Evolutionary conservation across 1,284 basidiomycete genomes (phyloP).

Genomic region (Boletus subluridellus): DNA sequence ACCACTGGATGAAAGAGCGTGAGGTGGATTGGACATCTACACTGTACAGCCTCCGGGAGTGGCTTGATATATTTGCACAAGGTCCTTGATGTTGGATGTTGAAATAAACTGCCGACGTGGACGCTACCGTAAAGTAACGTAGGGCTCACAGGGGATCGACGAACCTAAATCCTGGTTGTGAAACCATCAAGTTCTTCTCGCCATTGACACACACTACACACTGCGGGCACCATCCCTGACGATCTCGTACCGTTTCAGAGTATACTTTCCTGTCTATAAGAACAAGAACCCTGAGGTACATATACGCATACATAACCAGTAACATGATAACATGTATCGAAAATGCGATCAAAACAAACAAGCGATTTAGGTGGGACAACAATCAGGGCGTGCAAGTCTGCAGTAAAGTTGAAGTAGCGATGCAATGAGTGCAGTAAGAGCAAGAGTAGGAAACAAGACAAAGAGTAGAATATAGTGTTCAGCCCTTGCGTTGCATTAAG

Average conservation of each 20-base stretch:
- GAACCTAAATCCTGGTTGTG: background rate
- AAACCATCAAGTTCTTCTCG: background rate
- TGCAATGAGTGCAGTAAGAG: conserved; percentile 1
- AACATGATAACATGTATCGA: conserved; percentile 2
- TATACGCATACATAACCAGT: conserved; percentile 21
- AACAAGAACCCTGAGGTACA: background rate
- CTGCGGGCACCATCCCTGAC: background rate
- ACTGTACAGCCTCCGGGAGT: background rate
- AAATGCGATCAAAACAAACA: conserved; percentile 17
- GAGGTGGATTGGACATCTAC: conserved; percentile 20
- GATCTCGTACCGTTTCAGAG: background rate
- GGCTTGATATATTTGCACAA: background rate
- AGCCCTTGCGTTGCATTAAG: conserved; percentile 32
- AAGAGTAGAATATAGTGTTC: conserved; percentile 2
- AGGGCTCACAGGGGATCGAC: background rate
- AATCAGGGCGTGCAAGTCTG: conserved; percentile 1
- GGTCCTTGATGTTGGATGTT: background rate
- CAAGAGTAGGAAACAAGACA: conserved; percentile 2
- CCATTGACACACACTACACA: background rate
- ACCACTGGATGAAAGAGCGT: background rate
- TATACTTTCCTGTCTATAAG: conserved; percentile 12
- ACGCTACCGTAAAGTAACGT: background rate
- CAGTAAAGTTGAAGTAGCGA: background rate
- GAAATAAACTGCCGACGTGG: background rate
- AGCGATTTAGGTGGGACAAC: conserved; percentile 1